Base-by-base conservation (phyloP, 2,329 filamentous ascomycete species). In the Trichothecium roseum region DNA sequence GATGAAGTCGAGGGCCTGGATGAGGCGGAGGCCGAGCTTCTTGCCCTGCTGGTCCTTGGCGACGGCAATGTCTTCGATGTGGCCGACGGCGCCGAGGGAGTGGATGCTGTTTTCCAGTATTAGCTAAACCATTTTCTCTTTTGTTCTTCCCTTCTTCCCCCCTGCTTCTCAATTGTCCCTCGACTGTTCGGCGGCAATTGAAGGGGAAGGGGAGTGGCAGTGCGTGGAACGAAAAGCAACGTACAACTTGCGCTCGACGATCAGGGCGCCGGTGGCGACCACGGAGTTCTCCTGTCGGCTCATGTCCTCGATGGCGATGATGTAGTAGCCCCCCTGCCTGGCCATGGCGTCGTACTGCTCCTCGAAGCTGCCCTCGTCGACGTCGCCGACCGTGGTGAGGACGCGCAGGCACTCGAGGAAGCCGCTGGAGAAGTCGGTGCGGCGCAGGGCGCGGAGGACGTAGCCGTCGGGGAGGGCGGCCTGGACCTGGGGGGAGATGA, bases 1-100 rank as follows among this genome's bases (percentile, higher is more conserved):
- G 40, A 96, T 79, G 55, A 72, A 82, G 61, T 96, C 88, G 53
- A 98, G 72, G 7, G 89, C 87, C 64, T 96, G 85, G 51, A 96
- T 96, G 46, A 96, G 81, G 46, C 86, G 75, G 53, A 95, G 66
- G 4, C 91, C 91, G 30, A 96, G 70, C 65, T 94, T 95, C 75
- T 96, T 95, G 48, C 91, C 91, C 62, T 96, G 91, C 64, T 96
- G 87, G 50, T 93, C 84, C 63, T 88, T 87, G 45, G 84, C 79
- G 27, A 98, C 88, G 14, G 89, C 88, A 56, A 98, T 95, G 56
- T 98, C 91, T 60, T 96, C 91, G 60, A 96, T 95, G 62, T 96
- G 91, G 10, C 89, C 91, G 18, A 95, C 89, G 16, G 81, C 65
- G 34, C 84, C 84, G 30, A 91, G 20, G 47, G 74, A 76, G 57